Evolutionary conservation across 1,284 basidiomycete species (phyloP).

Genomic region (Somion occarium): DNA sequence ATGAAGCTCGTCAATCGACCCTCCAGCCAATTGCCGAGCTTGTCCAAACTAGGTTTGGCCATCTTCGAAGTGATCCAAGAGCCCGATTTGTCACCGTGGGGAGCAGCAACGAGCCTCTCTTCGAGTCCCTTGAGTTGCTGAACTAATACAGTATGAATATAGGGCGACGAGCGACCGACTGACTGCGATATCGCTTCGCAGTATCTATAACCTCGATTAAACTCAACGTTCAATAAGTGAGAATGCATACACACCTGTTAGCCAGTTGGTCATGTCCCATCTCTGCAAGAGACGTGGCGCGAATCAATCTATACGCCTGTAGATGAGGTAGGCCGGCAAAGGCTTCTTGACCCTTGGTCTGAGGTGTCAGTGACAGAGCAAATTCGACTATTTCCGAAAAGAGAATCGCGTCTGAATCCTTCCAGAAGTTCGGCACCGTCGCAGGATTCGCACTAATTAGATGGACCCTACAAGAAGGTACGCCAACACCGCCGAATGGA

Average conservation of each 20-base stretch:
- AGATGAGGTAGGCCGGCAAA: conserved; percentile 83
- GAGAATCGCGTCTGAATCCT: conserved; percentile 77
- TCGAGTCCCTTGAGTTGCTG: conserved; percentile 80
- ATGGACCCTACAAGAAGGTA: conserved; percentile 56
- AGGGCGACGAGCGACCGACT: conserved; percentile 62
- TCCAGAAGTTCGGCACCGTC: conserved; percentile 47
- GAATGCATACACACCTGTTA: conserved; percentile 48
- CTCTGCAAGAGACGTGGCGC: conserved; percentile 77
- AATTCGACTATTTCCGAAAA: conserved; percentile 94
- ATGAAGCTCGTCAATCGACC: conserved; percentile 96
- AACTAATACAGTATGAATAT: conserved; percentile 62
- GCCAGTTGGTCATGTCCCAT: conserved; percentile 73
- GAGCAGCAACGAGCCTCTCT: conserved; percentile 78
- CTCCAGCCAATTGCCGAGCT: conserved; percentile 91
- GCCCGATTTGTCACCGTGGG: conserved; percentile 64
- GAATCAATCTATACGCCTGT: conserved; percentile 84
- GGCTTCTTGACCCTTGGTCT: conserved; percentile 81
- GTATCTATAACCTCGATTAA: conserved; percentile 52
- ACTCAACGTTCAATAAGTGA: background rate
- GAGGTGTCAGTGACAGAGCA: conserved; percentile 71
- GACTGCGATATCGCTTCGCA: conserved; percentile 86
- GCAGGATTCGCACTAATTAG: conserved; percentile 65
- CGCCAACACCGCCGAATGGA: conserved; percentile 64
- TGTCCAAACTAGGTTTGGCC: conserved; percentile 86
- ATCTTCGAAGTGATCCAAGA: conserved; percentile 84